phyloP scores from a whole-genome alignment of 495 filamentous ascomycete genomes.

The Penicillium canariense region DNA sequence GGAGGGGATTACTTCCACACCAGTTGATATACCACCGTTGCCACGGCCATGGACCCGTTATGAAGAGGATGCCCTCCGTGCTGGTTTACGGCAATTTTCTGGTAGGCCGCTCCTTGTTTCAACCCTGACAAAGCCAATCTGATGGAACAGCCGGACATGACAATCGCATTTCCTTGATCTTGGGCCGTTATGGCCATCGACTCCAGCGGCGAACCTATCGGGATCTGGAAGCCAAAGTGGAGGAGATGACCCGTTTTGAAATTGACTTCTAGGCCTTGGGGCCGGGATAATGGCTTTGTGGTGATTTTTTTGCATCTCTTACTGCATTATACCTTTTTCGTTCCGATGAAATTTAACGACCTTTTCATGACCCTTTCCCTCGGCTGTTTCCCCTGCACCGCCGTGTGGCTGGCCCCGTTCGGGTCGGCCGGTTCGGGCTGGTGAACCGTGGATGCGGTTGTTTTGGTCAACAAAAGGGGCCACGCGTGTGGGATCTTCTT shows the following conservation, averaged over 20 bases:
- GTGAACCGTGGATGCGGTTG: constrained; percentile 21
- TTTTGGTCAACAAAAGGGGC: constrained; percentile 19
- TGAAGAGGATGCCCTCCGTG: neutral
- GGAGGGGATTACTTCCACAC: neutral
- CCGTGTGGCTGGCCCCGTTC: neutral
- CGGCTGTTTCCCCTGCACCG: neutral
- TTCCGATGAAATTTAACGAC: neutral
- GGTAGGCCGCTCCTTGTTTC: neutral
- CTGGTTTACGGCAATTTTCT: neutral
- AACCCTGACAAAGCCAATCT: neutral
- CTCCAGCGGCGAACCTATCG: neutral
- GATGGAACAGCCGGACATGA: neutral
- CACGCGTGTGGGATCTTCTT: neutral
- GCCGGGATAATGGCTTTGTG: neutral
- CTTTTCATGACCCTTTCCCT: neutral
- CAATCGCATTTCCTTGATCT: neutral
- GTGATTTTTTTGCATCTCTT: too few relatives aligned
- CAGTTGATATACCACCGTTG: neutral
- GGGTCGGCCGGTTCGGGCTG: constrained; percentile 1
- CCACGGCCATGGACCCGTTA: neutral
- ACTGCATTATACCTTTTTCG: neutral
- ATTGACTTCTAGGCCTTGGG: neutral
- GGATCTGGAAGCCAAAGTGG: constrained; percentile 1
- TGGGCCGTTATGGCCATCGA: neutral
- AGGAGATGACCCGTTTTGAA: neutral